Evolutionary conservation across 2,329 filamentous ascomycete species (phyloP), one percentile per base, ranked within the genome.

Genomic region (Pyricularia grisea): DNA sequence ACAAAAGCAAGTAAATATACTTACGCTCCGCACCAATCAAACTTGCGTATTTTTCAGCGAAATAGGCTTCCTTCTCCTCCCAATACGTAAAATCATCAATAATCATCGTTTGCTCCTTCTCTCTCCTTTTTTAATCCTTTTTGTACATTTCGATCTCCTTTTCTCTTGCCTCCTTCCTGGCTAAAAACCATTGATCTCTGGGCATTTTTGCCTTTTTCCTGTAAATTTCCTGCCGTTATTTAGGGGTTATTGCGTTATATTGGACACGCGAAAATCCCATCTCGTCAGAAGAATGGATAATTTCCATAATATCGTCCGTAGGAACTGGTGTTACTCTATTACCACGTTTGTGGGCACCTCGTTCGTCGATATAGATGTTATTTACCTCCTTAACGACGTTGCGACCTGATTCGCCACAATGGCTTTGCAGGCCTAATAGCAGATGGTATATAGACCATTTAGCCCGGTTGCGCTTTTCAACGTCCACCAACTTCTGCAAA

Each of bases 241-340:
- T 23, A 64, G 60, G 60, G 23, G 60, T 64, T 23, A 64, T 64
- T 10, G 60, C 60, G 60, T 30, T 23, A 30, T 64, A 64, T 64
- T 64, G 60, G 60, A 64, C 60, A 30, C 60, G 60, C 60, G 60
- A 64, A 64, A 27, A 64, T 30, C 60, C 60, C 60, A 64, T 64
- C 17, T 64, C 60, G 28, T 64, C 60, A 64, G 60, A 23, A 27
- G 23, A 12, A 27, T 64, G 60, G 60, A 30, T 64, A 30, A 4
- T 27, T 30, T 64, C 60, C 60, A 27, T 30, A 64, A 50, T 50
- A 23, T 64, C 28, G 60, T 64, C 60, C 60, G 60, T 27, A 64
- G 25, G 60, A 10, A 30, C 28, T 64, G 60, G 60, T 30, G 60
- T 64, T 64, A 10, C 28, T 27, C 60, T 30, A 27, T 30, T 27